These are phyloP conservation scores for Hexamita inflata DNA, from an alignment of 208 protist species.

Conservation along the genomic window DNA sequence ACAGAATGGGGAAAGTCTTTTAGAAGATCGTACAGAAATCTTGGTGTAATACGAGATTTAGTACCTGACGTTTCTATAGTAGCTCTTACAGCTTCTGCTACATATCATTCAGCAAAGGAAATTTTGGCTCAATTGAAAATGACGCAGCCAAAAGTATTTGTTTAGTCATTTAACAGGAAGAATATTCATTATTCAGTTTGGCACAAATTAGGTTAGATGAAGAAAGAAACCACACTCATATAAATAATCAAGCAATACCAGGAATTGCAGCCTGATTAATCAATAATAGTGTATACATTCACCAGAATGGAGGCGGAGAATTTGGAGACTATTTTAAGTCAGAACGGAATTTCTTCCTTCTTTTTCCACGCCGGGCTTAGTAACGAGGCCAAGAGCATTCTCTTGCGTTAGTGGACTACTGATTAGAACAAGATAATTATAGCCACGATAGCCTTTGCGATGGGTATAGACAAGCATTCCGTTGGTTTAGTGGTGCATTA, in stretches of 20 bases:
- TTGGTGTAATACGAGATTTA: neutral
- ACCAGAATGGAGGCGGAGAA: neutral
- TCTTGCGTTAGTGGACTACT: neutral
- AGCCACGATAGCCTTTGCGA: neutral
- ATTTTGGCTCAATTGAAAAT: neutral
- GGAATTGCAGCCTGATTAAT: neutral
- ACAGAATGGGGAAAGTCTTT: conserved; percentile 22
- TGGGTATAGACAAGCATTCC: neutral
- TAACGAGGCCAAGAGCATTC: neutral
- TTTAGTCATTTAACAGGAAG: conserved; percentile 8
- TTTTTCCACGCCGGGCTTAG: neutral
- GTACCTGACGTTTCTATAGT: neutral
- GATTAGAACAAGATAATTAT: neutral
- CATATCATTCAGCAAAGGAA: neutral
- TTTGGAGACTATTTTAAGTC: neutral
- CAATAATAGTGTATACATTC: conserved; percentile 2
- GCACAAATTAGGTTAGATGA: neutral
- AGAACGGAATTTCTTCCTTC: neutral
- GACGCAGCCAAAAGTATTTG: neutral
- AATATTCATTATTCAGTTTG: conserved; percentile 15
- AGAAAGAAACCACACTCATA: neutral
- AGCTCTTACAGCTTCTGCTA: conserved; percentile 21
- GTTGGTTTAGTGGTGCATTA: conserved; percentile 21
- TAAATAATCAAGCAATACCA: neutral
- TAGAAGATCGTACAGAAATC: neutral